Percentiles rank a stretch among this genome's conserved stretches.
Evolutionary conservation across 2,329 filamentous ascomycete genomes (phyloP).

Genomic region (Geoglossum cookeanum): DNA sequence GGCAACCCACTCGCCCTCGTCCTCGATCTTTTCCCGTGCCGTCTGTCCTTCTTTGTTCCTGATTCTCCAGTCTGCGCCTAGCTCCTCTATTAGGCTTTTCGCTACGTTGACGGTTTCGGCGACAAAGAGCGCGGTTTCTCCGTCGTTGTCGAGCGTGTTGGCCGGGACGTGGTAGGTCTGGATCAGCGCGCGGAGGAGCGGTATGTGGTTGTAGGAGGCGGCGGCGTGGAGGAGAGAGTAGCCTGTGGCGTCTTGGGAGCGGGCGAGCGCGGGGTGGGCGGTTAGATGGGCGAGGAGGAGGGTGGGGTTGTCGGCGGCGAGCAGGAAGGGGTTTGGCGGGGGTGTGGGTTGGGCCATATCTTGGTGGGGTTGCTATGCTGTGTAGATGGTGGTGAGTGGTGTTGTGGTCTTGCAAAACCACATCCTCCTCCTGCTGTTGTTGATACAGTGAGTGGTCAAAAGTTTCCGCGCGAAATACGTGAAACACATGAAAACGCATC

Average conservation of each 20-base stretch:
- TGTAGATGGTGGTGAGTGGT: too few species aligned
- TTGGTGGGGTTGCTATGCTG: too few species aligned
- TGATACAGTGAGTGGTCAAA: too few species aligned
- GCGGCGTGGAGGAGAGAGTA: constrained; percentile 91
- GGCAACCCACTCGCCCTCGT: constrained; percentile 58
- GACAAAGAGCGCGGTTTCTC: constrained; percentile 89
- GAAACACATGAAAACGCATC: too few species aligned
- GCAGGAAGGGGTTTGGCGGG: constrained; percentile 14
- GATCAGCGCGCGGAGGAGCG: constrained; percentile 58
- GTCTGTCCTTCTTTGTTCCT: constrained; percentile 59
- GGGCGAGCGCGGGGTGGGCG: constrained; percentile 55
- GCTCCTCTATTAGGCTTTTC: constrained; percentile 60
- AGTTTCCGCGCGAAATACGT: too few species aligned
- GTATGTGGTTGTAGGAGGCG: constrained; percentile 74
- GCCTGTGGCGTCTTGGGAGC: constrained; percentile 69
- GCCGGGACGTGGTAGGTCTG: constrained; percentile 59
- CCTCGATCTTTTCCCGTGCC: constrained; percentile 60
- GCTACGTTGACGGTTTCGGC: constrained; percentile 66
- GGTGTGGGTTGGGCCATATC: too few species aligned
- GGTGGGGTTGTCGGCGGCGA: constrained; percentile 58
- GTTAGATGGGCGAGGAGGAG: constrained; percentile 57
- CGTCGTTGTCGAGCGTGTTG: constrained; percentile 64
- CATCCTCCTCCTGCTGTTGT: too few species aligned
- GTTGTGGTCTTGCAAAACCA: too few species aligned
- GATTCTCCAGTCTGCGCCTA: constrained; percentile 47